Base-by-base conservation (phyloP, 148 eudicot genomes). In the Rheum nobile region DNA sequence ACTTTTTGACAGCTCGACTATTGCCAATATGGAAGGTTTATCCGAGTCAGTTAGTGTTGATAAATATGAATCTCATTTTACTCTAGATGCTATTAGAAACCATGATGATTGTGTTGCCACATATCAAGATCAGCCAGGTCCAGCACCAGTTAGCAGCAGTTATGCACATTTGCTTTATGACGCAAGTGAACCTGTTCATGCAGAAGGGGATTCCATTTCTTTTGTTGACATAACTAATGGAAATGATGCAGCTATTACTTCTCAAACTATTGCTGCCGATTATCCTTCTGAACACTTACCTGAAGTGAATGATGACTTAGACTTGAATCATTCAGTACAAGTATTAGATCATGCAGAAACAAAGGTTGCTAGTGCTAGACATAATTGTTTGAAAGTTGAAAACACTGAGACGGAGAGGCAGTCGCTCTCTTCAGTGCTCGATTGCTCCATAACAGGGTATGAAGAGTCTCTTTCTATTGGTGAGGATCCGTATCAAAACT, bases 401-500 rank as follows among this genome's bases (percentile, higher is more conserved):
- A 35, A 19, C 54, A 61, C 63, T 59, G 67, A 28, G 67, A 24
- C 35, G 5, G 17, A 59, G 67, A 59, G 72, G 5, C 19, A n/a
- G 2, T 72, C 75, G 28, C 2, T 38, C 46, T 69, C 77, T 16
- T 73, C 84, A 48, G 21, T 28, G 21, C 32, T 44, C 1, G 55
- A 43, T 44, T 26, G 54, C 35, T 76, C 85, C 63, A 54, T 72
- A 72, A 70, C 76, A 4, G 8, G 67, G 8, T 61, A 13, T 61
- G 35, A 61, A 65, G 22, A 65, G 21, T 65, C 41, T 34, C 70
- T 32, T 34, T 34, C 39, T 65, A 19, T 17, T 19, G 26, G 54
- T 73, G 80, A 68, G 76, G 73, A 77, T 79, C 42, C 73, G 28
- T 48, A 14, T 77, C 77, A 47, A 63, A 76, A 79, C 78, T 81